phyloP scores from a whole-genome alignment of 805 yeast genomes.

The Saccharomycopsis olivae region DNA sequence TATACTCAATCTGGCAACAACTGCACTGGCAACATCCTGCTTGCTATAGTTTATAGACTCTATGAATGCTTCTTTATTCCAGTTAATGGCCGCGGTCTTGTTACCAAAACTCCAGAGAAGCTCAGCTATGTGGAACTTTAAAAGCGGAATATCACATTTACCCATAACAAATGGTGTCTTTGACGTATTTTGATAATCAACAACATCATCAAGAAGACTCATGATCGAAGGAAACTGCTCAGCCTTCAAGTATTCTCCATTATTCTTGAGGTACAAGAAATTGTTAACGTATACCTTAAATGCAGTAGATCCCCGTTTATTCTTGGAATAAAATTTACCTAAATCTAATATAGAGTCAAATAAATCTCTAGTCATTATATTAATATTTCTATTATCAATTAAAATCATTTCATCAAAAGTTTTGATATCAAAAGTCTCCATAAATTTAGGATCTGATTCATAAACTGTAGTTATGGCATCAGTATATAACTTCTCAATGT shows the following conservation, averaged over 20 bases:
- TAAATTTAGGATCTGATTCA: background rate
- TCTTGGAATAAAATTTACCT: constrained; percentile 20
- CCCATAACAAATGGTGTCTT: constrained; percentile 17
- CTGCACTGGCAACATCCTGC: constrained; percentile 28
- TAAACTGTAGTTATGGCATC: constrained; percentile 1
- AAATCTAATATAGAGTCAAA: constrained; percentile 21
- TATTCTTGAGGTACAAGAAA: constrained; percentile 24
- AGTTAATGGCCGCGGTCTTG: constrained; percentile 28
- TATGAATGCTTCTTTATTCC: constrained; percentile 30
- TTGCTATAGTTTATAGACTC: constrained; percentile 24
- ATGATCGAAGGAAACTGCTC: constrained; percentile 2
- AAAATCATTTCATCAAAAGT: constrained; percentile 1
- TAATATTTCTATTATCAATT: background rate
- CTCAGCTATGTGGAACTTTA: constrained; percentile 34
- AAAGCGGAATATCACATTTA: constrained; percentile 24
- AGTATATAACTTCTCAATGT: background rate
- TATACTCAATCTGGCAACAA: constrained; percentile 29
- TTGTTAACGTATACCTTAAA: constrained; percentile 28
- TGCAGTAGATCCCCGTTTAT: constrained; percentile 20
- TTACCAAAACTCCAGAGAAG: constrained; percentile 29
- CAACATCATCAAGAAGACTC: constrained; percentile 4
- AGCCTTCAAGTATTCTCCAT: background rate
- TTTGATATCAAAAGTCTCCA: background rate
- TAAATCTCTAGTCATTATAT: constrained; percentile 19
- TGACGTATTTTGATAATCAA: constrained; percentile 5